phyloP scores from a whole-genome alignment of 495 filamentous ascomycete species.

The Penicillium odoratum region DNA sequence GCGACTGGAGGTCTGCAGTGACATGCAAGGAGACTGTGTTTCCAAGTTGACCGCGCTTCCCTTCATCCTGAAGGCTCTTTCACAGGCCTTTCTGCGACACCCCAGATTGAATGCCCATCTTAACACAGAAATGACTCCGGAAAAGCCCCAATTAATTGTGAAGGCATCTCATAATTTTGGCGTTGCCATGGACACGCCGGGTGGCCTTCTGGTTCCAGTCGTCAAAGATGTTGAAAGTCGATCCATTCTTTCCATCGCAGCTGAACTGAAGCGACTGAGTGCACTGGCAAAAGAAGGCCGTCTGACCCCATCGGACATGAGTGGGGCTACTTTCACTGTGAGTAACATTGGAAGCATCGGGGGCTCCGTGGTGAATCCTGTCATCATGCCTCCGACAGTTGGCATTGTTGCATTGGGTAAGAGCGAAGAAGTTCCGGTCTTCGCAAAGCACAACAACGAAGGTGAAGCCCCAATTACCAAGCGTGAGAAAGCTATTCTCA shows the following conservation, averaged over 20 bases:
- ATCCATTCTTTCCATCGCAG: no score
- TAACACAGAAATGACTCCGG: neutral
- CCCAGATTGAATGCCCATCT: neutral
- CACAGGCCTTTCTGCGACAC: neutral
- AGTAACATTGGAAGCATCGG: conserved; percentile 9
- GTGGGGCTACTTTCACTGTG: neutral
- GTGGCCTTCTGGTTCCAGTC: no score
- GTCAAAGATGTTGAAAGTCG: no score
- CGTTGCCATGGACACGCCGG: no score
- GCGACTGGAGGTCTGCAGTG: no score
- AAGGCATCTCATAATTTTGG: no score
- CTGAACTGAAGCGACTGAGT: neutral
- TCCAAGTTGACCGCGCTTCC: neutral
- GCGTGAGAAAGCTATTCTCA: neutral
- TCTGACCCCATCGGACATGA: neutral
- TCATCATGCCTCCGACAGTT: conserved; percentile 1
- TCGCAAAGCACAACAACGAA: neutral
- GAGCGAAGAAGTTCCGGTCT: neutral
- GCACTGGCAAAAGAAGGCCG: neutral
- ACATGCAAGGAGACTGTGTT: no score
- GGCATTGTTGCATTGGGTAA: neutral
- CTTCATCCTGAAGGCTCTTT: neutral
- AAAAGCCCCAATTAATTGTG: neutral
- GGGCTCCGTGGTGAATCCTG: neutral
- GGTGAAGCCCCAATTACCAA: neutral